phyloP scores from a whole-genome alignment of 2,329 filamentous ascomycete genomes.

The Graphilbum fragrans region DNA sequence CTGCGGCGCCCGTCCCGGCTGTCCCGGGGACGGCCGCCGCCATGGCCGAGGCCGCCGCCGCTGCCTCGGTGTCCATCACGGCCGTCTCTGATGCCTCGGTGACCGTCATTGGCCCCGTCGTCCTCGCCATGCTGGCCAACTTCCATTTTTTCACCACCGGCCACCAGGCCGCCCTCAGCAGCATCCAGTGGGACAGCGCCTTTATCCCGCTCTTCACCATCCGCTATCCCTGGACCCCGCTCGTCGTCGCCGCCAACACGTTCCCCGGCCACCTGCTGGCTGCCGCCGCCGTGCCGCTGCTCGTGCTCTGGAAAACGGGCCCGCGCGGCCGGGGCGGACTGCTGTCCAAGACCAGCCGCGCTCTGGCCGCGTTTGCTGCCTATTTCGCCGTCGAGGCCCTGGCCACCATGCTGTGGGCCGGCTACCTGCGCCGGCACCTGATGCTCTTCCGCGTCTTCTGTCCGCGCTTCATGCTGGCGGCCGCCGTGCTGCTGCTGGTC shows the following conservation, averaged over 20 bases:
- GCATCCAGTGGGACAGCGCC: constrained; percentile 91
- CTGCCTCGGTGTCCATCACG: too few relatives aligned
- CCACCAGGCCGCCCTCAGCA: constrained; percentile 77
- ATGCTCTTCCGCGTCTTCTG: constrained; percentile 95
- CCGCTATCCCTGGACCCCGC: constrained; percentile 78
- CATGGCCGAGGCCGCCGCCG: neutral
- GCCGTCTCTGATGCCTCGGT: too few relatives aligned
- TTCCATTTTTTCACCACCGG: constrained; percentile 98
- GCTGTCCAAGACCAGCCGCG: constrained; percentile 58
- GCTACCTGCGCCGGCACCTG: constrained; percentile 74
- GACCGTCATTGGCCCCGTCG: constrained; percentile 67
- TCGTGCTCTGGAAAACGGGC: constrained; percentile 80
- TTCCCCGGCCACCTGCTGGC: constrained; percentile 83
- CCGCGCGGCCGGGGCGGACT: constrained; percentile 60
- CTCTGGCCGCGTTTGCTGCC: constrained; percentile 61
- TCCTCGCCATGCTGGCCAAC: constrained; percentile 78
- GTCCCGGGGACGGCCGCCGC: neutral
- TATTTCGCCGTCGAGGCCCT: constrained; percentile 77
- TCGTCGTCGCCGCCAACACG: constrained; percentile 74
- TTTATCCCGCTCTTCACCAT: constrained; percentile 80
- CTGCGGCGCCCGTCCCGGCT: too few relatives aligned
- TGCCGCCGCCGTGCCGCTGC: constrained; percentile 64
- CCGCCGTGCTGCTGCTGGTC: constrained; percentile 57
- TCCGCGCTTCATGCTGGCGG: constrained; percentile 80
- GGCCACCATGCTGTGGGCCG: constrained; percentile 84